Percentiles rank a stretch among this genome's conserved stretches.
phyloP scores from a whole-genome alignment of 495 filamentous ascomycete genomes.

The Articulospora tetracladia region DNA sequence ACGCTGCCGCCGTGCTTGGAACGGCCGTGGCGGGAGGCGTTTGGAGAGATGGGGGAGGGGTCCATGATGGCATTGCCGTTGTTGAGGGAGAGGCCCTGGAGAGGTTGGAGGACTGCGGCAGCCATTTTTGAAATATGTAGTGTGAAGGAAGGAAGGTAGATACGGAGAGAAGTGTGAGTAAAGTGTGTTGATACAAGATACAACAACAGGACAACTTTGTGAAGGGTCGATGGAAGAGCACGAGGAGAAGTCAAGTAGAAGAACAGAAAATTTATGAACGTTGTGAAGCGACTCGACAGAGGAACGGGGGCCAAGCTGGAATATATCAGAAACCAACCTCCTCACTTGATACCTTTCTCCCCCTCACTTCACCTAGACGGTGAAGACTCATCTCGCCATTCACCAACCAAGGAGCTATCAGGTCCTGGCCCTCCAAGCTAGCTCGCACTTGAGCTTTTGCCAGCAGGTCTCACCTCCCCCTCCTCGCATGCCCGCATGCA shows the following conservation, averaged over 20 bases:
- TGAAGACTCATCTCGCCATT: neutral
- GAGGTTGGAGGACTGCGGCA: conserved; percentile 24
- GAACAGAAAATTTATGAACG: neutral
- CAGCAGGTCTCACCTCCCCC: neutral
- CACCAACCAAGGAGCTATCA: neutral
- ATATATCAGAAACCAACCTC: neutral
- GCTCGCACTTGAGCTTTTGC: neutral
- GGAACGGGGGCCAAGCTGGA: neutral
- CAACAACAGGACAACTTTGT: neutral
- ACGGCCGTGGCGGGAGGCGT: conserved; percentile 39
- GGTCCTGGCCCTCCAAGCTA: neutral
- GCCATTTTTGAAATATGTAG: conserved; percentile 19
- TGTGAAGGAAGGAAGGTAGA: neutral
- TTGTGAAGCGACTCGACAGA: neutral
- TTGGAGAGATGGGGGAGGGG: conserved; percentile 37
- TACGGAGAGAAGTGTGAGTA: neutral
- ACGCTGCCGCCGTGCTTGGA: conserved; percentile 37
- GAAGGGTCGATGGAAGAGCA: too few relatives aligned
- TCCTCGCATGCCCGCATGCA: neutral
- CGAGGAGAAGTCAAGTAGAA: neutral
- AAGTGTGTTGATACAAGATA: neutral
- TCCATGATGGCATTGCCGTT: conserved; percentile 37
- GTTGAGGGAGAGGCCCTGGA: conserved; percentile 25
- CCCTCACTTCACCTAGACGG: neutral
- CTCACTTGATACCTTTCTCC: neutral